Percentiles rank a stretch among this genome's conserved stretches.
These are phyloP conservation scores for Sanghuangporus baumii DNA, from an alignment of 1,284 basidiomycete genomes.

Conservation along the genomic window DNA sequence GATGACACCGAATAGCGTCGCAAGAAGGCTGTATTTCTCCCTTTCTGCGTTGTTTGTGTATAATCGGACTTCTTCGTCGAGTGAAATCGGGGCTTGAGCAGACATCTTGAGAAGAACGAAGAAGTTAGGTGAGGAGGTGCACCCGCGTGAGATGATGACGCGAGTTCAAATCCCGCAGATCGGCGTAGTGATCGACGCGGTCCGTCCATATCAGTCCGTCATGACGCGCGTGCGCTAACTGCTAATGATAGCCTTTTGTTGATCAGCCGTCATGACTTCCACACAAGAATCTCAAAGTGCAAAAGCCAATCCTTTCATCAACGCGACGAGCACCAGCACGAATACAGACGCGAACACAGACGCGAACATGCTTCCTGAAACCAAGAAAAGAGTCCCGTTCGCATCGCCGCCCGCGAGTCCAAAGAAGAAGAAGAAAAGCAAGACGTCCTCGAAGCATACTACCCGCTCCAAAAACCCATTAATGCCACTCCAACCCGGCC, in stretches of 20 bases:
- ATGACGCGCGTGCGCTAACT: no score
- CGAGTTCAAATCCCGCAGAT: neutral
- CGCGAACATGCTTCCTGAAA: no score
- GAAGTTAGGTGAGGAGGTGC: neutral
- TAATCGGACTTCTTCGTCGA: slow-evolving; percentile 90
- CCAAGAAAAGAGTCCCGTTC: no score
- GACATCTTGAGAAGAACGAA: neutral
- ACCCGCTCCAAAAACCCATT: neutral
- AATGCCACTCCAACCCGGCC: neutral
- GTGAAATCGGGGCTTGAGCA: slow-evolving; percentile 34
- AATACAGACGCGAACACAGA: no score
- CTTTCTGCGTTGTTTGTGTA: slow-evolving; percentile 87
- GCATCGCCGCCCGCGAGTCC: no score
- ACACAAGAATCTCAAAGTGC: no score
- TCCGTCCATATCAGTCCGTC: no score
- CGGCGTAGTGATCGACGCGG: no score
- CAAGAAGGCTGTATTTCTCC: slow-evolving; percentile 84
- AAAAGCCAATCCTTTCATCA: no score
- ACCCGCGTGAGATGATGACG: neutral
- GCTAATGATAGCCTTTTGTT: no score
- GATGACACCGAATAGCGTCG: slow-evolving; percentile 89
- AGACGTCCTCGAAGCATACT: neutral
- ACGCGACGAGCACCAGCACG: no score
- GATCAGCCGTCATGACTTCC: no score
- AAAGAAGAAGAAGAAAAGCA: neutral